phyloP scores from a whole-genome alignment of 2,329 filamentous ascomycete species.

The Ophiostoma piceae region DNA sequence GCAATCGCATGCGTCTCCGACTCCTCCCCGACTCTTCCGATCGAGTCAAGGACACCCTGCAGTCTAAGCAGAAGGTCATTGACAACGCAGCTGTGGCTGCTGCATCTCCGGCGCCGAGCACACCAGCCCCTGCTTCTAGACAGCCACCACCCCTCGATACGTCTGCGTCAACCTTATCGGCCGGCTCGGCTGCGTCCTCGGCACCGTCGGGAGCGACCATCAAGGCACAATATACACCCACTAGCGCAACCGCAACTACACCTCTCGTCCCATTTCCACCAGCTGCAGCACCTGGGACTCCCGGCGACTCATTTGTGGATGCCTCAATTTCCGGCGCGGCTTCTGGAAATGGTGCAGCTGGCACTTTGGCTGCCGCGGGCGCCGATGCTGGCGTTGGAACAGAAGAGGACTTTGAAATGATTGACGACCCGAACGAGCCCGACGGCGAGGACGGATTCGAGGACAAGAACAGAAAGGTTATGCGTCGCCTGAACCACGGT shows the following conservation, averaged over 20 bases:
- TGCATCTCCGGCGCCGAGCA: neutral
- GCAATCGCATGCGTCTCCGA: slow-evolving; percentile 88
- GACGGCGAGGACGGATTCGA: slow-evolving; percentile 75
- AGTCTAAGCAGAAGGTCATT: slow-evolving; percentile 58
- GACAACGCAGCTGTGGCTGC: slow-evolving; percentile 24
- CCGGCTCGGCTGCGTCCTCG: neutral
- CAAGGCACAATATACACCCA: neutral
- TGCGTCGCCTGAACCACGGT: slow-evolving; percentile 84
- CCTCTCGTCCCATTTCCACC: neutral
- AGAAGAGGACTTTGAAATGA: slow-evolving; percentile 93
- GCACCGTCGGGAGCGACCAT: neutral
- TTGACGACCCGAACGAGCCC: slow-evolving; percentile 85
- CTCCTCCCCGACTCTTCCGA: slow-evolving; percentile 69
- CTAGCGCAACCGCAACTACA: neutral
- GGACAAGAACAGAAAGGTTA: slow-evolving; percentile 96
- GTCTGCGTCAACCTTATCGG: neutral
- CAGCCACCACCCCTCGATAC: slow-evolving; percentile 6
- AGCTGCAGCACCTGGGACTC: neutral
- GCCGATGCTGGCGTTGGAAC: neutral
- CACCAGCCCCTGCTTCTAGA: neutral
- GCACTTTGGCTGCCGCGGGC: neutral
- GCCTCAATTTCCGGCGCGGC: neutral
- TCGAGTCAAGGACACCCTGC: slow-evolving; percentile 64
- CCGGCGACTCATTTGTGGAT: neutral
- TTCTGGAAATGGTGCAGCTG: neutral